Evolutionary conservation across 2,329 filamentous ascomycete genomes (phyloP).

Genomic region (Grosmannia huntii): DNA sequence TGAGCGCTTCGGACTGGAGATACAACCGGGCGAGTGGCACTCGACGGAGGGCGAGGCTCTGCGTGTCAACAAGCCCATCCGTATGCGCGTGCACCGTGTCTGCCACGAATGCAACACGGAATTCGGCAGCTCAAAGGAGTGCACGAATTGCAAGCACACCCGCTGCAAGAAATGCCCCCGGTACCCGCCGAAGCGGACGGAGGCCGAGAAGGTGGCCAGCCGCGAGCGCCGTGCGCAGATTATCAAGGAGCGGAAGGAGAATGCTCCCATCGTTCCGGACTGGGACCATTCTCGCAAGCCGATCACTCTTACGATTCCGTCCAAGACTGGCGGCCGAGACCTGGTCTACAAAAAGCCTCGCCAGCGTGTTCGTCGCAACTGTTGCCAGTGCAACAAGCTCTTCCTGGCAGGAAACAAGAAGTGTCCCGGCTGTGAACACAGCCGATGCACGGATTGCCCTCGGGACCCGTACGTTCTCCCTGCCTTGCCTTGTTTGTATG

Average conservation of each 20-base stretch:
- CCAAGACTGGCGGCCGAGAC: conserved; percentile 55
- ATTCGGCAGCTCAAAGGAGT: conserved; percentile 62
- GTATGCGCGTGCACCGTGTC: conserved; percentile 63
- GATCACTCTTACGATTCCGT: conserved; percentile 48
- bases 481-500: not conserved
- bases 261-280: conserved; percentile 38
- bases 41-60: conserved; percentile 40
- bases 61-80: conserved; percentile 62
- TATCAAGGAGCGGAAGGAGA: conserved; percentile 43
- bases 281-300: conserved; percentile 25
- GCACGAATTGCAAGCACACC: conserved; percentile 62
- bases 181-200: conserved; percentile 53
- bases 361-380: conserved; percentile 62
- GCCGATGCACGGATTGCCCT: conserved; percentile 68
- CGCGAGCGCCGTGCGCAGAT: conserved; percentile 36
- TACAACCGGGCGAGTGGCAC: conserved; percentile 41
- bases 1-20: conserved; percentile 41
- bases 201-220: conserved; percentile 39
- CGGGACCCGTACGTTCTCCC: conserved; percentile 55
- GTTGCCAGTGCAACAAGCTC: conserved; percentile 57
- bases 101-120: conserved; percentile 71
- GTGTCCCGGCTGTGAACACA: conserved; percentile 58
- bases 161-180: conserved; percentile 73
- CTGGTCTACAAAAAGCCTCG: conserved; percentile 57
- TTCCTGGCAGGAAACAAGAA: conserved; percentile 48